Evolutionary conservation across 306 rosid genomes (phyloP).

Genomic region (Clitoria ternatea): DNA sequence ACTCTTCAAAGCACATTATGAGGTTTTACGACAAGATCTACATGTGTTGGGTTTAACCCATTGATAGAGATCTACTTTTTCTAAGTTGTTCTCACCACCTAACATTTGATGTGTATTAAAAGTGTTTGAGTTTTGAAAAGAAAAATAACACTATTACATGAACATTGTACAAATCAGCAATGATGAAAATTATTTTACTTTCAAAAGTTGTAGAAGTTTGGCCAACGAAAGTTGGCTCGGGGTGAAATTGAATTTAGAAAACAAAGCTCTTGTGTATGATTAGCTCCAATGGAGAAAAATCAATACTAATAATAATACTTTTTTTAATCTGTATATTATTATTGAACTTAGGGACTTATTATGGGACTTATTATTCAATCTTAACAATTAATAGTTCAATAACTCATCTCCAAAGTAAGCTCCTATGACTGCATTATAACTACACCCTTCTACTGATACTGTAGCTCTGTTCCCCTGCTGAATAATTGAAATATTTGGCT

Average conservation of each 20-base stretch:
- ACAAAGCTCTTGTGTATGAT: background rate
- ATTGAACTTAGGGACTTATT: too few species aligned
- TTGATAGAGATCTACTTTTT: background rate
- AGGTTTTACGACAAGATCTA: background rate
- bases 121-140: background rate
- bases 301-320: background rate
- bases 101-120: background rate
- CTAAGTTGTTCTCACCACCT: background rate
- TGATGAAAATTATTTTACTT: background rate
- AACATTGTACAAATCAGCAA: background rate
- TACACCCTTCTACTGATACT: too few species aligned
- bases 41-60: background rate
- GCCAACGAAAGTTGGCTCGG: background rate
- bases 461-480: too few species aligned
- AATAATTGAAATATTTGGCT: too few species aligned
- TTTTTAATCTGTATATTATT: too few species aligned
- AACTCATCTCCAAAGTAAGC: too few species aligned
- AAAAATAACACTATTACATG: background rate
- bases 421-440: too few species aligned
- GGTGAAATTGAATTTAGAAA: too few species aligned
- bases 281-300: background rate
- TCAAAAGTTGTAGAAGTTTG: background rate
- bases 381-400: too few species aligned
- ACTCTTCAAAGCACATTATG: background rate
- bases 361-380: too few species aligned